Evolutionary conservation across 2,329 filamentous ascomycete species (phyloP).

Genomic region (Microdochium bolleyi): DNA sequence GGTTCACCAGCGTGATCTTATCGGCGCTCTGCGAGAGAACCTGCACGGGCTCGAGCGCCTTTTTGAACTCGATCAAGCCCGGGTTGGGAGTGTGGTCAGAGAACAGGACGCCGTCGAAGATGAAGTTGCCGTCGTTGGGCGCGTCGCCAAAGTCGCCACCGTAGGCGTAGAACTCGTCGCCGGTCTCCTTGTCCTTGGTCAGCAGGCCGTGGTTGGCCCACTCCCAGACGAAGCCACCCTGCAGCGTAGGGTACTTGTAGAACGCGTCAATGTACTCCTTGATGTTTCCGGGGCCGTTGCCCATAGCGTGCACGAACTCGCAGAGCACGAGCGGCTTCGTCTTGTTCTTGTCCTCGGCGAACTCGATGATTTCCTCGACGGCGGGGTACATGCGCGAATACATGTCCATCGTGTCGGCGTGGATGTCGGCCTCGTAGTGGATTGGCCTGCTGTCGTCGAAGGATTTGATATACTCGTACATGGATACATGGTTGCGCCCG

Average conservation of each 20-base stretch:
- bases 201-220: constrained; percentile 48
- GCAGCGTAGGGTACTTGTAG: constrained; percentile 45
- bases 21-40: constrained; percentile 25
- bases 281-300: constrained; percentile 58
- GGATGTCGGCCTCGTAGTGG: constrained; percentile 54
- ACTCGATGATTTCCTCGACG: constrained; percentile 28
- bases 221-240: constrained; percentile 57
- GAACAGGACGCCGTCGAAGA: constrained; percentile 40
- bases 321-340: constrained; percentile 45
- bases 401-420: constrained; percentile 49
- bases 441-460: constrained; percentile 47
- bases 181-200: constrained; percentile 26
- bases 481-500: constrained; percentile 53
- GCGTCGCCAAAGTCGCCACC: constrained; percentile 49
- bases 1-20: constrained; percentile 23
- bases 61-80: constrained; percentile 35
- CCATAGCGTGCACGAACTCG: constrained; percentile 52
- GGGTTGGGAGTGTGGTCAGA: constrained; percentile 37
- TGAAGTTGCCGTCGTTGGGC: constrained; percentile 48
- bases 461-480: constrained; percentile 52
- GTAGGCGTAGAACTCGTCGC: constrained; percentile 41
- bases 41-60: constrained; percentile 37
- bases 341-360: constrained; percentile 24
- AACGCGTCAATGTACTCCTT: constrained; percentile 58
- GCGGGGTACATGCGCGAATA: constrained; percentile 55